These are phyloP conservation scores for Poa annua DNA, from an alignment of 176 grass and related monocot species.

Conservation along the genomic window DNA sequence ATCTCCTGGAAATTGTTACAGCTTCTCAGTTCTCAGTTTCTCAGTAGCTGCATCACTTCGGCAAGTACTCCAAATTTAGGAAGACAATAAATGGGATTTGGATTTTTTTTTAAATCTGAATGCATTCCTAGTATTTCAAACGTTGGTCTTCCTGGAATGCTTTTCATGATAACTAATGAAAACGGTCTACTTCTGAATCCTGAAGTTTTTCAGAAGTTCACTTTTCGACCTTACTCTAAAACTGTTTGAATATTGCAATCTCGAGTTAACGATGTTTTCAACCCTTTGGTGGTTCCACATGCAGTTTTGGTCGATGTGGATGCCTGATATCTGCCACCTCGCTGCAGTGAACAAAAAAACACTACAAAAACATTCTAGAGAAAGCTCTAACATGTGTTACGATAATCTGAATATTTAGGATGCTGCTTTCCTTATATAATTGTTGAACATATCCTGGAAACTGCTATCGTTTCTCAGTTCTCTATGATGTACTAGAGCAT, in stretches of 20 bases:
- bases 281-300: neutral
- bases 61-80: neutral
- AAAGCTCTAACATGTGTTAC: neutral
- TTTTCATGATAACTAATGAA: neutral
- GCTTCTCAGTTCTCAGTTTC: neutral
- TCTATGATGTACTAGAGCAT: neutral
- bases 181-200: neutral
- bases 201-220: neutral
- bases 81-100: neutral
- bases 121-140: slow-evolving; percentile 17
- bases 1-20: neutral
- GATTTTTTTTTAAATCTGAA: neutral
- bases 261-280: neutral
- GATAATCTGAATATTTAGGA: neutral
- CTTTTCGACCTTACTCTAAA: neutral
- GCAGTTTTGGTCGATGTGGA: neutral
- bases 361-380: neutral
- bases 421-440: neutral
- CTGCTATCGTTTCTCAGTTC: neutral
- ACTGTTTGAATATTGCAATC: neutral
- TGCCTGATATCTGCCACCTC: neutral
- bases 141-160: neutral
- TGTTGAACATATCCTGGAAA: neutral
- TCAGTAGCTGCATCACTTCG: neutral
- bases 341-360: neutral